These are phyloP conservation scores for Aureoboletus auriporus DNA, from an alignment of 768 basidiomycete genomes.

Conservation along the genomic window DNA sequence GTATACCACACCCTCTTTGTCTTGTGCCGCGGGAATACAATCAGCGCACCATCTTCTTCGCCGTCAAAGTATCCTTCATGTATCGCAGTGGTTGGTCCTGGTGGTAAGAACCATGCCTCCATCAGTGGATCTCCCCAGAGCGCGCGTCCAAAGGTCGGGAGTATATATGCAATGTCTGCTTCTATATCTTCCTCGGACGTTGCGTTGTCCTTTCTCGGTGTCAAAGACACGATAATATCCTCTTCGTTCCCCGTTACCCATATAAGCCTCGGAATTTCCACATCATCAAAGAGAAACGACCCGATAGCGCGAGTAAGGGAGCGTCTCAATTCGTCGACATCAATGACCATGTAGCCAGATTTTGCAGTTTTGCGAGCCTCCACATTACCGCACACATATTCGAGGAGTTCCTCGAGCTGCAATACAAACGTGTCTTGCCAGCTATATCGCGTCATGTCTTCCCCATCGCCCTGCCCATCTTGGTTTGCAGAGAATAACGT, in stretches of 20 bases:
- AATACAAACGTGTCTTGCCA: slow-evolving; percentile 75
- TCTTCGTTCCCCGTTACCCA: slow-evolving; percentile 60
- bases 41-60: slow-evolving; percentile 44
- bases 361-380: slow-evolving; percentile 12
- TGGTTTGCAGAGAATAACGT: slow-evolving; percentile 5
- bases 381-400: slow-evolving; percentile 32
- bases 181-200: slow-evolving; percentile 12
- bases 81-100: slow-evolving; percentile 46
- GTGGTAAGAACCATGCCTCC: slow-evolving; percentile 57
- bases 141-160: slow-evolving; percentile 47
- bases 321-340: slow-evolving; percentile 41
- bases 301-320: slow-evolving; percentile 68
- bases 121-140: slow-evolving; percentile 77
- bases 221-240: slow-evolving; percentile 50
- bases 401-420: slow-evolving; percentile 54
- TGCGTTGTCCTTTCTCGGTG: slow-evolving; percentile 7
- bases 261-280: slow-evolving; percentile 63
- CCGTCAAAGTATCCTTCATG: slow-evolving; percentile 53
- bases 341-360: slow-evolving; percentile 6
- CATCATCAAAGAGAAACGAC: slow-evolving; percentile 73
- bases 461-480: slow-evolving; percentile 11
- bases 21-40: slow-evolving; percentile 61
- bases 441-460: slow-evolving; percentile 41
- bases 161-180: slow-evolving; percentile 30
- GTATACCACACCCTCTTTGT: slow-evolving; percentile 80